Evolutionary conservation across 2,329 filamentous ascomycete genomes (phyloP).

Genomic region (Orbilia oligospora): DNA sequence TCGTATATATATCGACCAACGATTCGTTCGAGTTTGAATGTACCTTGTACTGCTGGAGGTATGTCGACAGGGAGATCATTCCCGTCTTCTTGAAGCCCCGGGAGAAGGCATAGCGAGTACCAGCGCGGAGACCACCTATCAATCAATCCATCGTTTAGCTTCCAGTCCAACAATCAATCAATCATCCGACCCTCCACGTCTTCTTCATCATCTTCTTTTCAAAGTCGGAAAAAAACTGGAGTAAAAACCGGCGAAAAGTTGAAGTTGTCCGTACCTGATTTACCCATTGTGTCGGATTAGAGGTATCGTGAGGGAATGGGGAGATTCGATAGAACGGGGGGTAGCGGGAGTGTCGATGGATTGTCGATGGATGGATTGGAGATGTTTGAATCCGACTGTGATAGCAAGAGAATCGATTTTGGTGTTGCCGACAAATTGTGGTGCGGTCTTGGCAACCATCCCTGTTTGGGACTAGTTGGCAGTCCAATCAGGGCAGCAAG

Average conservation of each 20-base stretch:
- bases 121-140: slow-evolving; percentile 86
- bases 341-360: slow-evolving; percentile 63
- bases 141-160: slow-evolving; percentile 70
- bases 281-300: slow-evolving; percentile 70
- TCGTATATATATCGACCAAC: slow-evolving; percentile 30
- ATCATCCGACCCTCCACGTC: neutral
- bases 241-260: slow-evolving; percentile 15
- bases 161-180: slow-evolving; percentile 40
- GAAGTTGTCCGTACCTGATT: slow-evolving; percentile 66
- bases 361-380: slow-evolving; percentile 69
- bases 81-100: slow-evolving; percentile 95
- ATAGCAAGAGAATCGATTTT: slow-evolving; percentile 47
- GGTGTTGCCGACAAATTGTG: slow-evolving; percentile 38
- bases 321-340: slow-evolving; percentile 49
- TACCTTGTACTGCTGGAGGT: slow-evolving; percentile 83
- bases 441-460: slow-evolving; percentile 47
- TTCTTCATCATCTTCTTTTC: neutral
- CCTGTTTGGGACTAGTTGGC: slow-evolving; percentile 29
- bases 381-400: slow-evolving; percentile 66
- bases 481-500: slow-evolving; percentile 52
- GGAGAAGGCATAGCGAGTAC: slow-evolving; percentile 94
- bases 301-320: slow-evolving; percentile 30
- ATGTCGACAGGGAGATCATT: slow-evolving; percentile 92
- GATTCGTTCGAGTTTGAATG: slow-evolving; percentile 49
- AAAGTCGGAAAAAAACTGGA: slow-evolving; percentile 5